Conservation (phyloP, 2,329 filamentous ascomycete species). For the Cladophialophora exuberans region DNA sequence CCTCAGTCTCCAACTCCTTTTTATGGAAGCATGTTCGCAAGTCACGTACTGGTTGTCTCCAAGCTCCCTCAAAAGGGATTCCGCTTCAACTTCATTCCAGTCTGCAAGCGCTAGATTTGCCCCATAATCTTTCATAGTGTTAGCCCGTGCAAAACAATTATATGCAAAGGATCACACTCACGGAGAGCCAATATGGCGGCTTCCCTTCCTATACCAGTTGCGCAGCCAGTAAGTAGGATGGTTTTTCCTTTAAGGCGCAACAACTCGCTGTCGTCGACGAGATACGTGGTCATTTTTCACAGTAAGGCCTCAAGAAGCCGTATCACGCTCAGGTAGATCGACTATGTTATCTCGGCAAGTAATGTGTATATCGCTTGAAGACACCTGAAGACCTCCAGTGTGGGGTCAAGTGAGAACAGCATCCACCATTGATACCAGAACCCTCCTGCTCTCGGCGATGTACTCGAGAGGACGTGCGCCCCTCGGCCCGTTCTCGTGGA, state of each 20-base stretch:
- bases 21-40: background rate
- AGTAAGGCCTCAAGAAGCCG: background rate
- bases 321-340: too few relatives aligned
- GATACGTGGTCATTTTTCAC: background rate
- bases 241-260: slow-evolving; percentile 40
- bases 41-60: background rate
- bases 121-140: background rate
- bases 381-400: too few relatives aligned
- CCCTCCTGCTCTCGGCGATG: too few relatives aligned
- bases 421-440: too few relatives aligned
- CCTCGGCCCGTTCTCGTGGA: too few relatives aligned
- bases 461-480: too few relatives aligned
- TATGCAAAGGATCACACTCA: background rate
- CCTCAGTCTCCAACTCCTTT: background rate
- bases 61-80: background rate
- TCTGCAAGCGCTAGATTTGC: slow-evolving; percentile 1
- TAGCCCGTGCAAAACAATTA: background rate
- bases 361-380: too few relatives aligned
- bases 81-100: slow-evolving; percentile 1
- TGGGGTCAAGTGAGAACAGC: too few relatives aligned
- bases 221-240: slow-evolving; percentile 50
- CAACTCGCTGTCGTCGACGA: background rate
- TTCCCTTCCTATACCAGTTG: slow-evolving; percentile 37
- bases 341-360: too few relatives aligned
- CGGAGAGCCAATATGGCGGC: slow-evolving; percentile 28